Evolutionary conservation across 208 protist species (phyloP).

Genomic region (Trypanosoma melophagium): DNA sequence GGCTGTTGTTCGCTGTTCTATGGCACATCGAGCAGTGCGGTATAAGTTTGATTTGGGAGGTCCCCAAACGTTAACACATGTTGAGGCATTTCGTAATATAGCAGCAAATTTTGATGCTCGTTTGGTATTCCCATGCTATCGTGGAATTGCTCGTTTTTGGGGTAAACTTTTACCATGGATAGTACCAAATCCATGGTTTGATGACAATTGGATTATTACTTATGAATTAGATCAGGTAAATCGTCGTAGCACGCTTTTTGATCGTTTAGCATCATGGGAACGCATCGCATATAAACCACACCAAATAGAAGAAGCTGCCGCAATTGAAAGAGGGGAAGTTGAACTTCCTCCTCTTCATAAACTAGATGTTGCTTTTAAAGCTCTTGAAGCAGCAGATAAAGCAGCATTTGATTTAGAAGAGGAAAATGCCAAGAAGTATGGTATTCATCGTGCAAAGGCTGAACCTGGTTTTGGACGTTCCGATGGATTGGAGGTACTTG

Average conservation of each 20-base stretch:
- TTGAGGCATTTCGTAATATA: slow-evolving; percentile 82
- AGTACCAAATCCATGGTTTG: slow-evolving; percentile 89
- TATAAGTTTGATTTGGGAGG: slow-evolving; percentile 92
- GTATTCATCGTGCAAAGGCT: slow-evolving; percentile 89
- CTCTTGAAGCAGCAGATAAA: slow-evolving; percentile 80
- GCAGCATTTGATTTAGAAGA: slow-evolving; percentile 82
- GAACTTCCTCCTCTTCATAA: slow-evolving; percentile 69
- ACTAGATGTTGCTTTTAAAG: slow-evolving; percentile 70
- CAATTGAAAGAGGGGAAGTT: slow-evolving; percentile 57
- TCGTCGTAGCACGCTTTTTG: slow-evolving; percentile 85
- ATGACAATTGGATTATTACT: slow-evolving; percentile 89
- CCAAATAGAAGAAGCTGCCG: slow-evolving; percentile 74
- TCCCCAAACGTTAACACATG: slow-evolving; percentile 83
- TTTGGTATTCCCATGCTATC: slow-evolving; percentile 82
- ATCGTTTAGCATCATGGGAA: slow-evolving; percentile 87
- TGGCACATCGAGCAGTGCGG: slow-evolving; percentile 80
- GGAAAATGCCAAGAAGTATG: slow-evolving; percentile 82
- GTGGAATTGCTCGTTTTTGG: slow-evolving; percentile 83
- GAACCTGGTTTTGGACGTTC: slow-evolving; percentile 89
- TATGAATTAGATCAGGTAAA: slow-evolving; percentile 92
- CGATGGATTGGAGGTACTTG: slow-evolving; percentile 87
- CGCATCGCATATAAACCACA: slow-evolving; percentile 83
- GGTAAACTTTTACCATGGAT: slow-evolving; percentile 79
- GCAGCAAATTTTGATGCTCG: slow-evolving; percentile 66
- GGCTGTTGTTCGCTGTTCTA: slow-evolving; percentile 79